Base-by-base conservation (phyloP, 306 rosid genomes). In the Prunus kanzakura region DNA sequence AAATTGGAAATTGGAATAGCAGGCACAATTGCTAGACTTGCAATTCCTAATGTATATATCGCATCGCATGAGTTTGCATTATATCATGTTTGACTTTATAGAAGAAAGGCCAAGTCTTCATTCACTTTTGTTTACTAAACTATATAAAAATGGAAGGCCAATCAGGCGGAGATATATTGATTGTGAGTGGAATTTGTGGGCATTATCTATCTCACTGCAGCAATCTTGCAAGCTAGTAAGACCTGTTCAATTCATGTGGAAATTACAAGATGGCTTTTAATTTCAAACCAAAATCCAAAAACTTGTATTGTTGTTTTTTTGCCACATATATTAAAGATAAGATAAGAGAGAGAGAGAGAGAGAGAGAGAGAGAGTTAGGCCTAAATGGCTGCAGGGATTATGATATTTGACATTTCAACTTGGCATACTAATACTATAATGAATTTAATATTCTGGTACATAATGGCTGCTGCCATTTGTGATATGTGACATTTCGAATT, bases 201-300 rank as follows among this genome's bases (percentile, higher is more conserved):
- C 49, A 35, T 35, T 35, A 8, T 8, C 10, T 60, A 4, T 38
- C 19, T 49, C 67, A 64, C 43, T 15, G 68, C 67, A 16, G 55
- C 56, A 8, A 23, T 38, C 22, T 41, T 14, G 46, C 15, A 11
- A 20, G 46, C 16, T 0, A 61, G 66, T 12, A 16, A 32, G 76
- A 47, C 72, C 18, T 4, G 72, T 56, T 78, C 72, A 11, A 64
- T 49, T 63, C 60, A 69, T 69, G 73, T 49, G 60, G 58, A 27
- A 64, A 60, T 25, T 27, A 60, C 3, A 11, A 8, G 8, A 30
- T 49, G 5, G 9, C 4, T 8, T 58, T 19, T 13, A 6, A 67
- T 22, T 11, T 67, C 11, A 62, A 47, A n/a, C 69, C 57, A 19
- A 55, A 72, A 35, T 5, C 6, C 8, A 35, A 71, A 3, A 8